Conservation (phyloP, 768 basidiomycete species). For the Naganishia kalamii region DNA sequence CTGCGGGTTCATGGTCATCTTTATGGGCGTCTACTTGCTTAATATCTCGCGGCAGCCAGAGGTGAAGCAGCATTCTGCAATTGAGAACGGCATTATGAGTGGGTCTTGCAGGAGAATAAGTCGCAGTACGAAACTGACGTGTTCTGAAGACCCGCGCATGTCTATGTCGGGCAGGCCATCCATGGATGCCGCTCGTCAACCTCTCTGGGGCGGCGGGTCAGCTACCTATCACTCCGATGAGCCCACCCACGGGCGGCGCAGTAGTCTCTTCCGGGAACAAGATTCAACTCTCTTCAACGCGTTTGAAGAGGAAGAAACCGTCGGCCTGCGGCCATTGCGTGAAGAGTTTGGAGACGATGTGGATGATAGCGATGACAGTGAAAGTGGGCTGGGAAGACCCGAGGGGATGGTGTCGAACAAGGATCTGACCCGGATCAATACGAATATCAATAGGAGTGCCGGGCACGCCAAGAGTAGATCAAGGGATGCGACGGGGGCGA, state of each 20-base stretch:
- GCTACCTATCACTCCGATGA: constrained; percentile 40
- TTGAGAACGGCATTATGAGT: constrained; percentile 47
- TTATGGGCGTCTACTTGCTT: constrained; percentile 69
- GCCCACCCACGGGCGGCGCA: constrained; percentile 59
- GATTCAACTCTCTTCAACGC: constrained; percentile 66
- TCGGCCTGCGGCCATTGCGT: constrained; percentile 59
- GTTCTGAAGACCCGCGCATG: constrained; percentile 57
- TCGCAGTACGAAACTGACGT: neutral
- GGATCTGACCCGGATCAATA: constrained; percentile 16
- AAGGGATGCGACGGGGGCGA: neutral
- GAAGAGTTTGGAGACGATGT: constrained; percentile 53
- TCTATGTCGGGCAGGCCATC: constrained; percentile 75
- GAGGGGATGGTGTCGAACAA: neutral
- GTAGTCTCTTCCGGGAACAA: constrained; percentile 62
- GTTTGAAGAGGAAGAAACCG: constrained; percentile 57
- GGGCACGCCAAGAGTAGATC: neutral
- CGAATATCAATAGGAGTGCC: constrained; percentile 3
- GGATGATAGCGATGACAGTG: constrained; percentile 55
- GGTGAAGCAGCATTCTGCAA: constrained; percentile 36
- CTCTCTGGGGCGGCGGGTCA: constrained; percentile 29
- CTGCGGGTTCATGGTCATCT: constrained; percentile 83
- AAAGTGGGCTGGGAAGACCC: constrained; percentile 31
- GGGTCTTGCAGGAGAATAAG: constrained; percentile 20
- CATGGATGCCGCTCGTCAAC: constrained; percentile 52
- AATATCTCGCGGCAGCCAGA: constrained; percentile 45